phyloP scores from a whole-genome alignment of 208 protist genomes.

The Crithidia thermophila region DNA sequence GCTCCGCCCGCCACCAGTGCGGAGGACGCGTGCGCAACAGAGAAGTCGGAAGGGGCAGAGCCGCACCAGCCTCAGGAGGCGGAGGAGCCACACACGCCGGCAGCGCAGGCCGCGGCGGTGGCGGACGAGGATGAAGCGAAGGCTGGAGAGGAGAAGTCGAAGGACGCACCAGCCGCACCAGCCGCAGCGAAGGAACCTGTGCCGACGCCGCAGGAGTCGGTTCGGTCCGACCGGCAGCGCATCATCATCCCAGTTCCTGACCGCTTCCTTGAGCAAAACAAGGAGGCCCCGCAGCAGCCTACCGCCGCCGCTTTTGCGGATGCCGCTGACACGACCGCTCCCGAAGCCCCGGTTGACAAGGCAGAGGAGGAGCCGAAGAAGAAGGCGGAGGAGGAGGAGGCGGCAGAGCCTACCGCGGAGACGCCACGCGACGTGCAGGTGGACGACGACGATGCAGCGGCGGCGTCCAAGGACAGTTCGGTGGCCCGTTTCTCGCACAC shows the following conservation, averaged over 20 bases:
- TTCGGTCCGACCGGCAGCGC: neutral
- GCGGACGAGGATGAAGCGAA: neutral
- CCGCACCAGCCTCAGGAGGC: neutral
- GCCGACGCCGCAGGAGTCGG: neutral
- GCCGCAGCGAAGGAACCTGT: neutral
- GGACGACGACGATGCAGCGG: neutral
- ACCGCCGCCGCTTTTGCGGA: too few species aligned
- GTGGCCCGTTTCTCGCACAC: constrained; percentile 2
- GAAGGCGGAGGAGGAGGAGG: neutral
- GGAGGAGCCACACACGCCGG: too few species aligned
- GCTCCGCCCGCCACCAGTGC: too few species aligned
- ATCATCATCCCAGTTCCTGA: constrained; percentile 2
- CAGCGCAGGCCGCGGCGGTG: neutral
- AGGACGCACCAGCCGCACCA: neutral
- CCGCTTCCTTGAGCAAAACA: neutral
- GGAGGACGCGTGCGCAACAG: too few species aligned
- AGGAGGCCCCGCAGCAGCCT: too few species aligned
- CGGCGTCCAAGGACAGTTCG: neutral
- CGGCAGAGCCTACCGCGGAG: neutral
- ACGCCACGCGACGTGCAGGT: constrained; percentile 1
- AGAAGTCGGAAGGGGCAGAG: neutral
- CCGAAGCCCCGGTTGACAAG: too few species aligned
- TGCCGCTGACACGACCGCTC: too few species aligned
- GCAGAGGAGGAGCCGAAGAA: neutral
- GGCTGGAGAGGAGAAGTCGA: too few species aligned